phyloP scores from a whole-genome alignment of 163 green algal species.

The Volvox carteri region DNA sequence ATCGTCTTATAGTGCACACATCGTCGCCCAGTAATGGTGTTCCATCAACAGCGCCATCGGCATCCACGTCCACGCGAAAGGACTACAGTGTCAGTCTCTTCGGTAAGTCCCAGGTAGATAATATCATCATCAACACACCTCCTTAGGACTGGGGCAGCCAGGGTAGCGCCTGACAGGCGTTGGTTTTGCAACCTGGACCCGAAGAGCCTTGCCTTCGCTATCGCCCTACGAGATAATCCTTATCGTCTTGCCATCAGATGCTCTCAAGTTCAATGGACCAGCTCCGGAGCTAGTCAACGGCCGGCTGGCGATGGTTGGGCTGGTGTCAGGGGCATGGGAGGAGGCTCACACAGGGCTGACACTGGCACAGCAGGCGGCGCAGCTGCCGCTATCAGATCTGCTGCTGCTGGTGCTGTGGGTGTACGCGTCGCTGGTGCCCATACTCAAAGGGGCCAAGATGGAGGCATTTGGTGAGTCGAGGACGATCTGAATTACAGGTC shows the following conservation, averaged over 20 bases:
- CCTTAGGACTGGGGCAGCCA: too few species aligned
- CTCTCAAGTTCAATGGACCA: constrained; percentile 84
- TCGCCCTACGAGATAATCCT: too few species aligned
- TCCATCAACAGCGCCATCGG: neutral
- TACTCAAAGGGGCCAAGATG: constrained; percentile 78
- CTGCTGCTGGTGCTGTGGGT: constrained; percentile 59
- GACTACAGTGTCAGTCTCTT: constrained; percentile 51
- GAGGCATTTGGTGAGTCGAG: constrained; percentile 83
- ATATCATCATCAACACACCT: too few species aligned
- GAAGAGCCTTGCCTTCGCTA: too few species aligned
- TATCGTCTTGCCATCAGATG: constrained; percentile 72
- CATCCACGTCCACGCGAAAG: neutral
- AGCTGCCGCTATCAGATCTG: constrained; percentile 58
- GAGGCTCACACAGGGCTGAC: constrained; percentile 68
- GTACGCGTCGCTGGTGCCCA: constrained; percentile 80
- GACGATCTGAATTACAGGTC: too few species aligned
- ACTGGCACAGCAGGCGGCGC: constrained; percentile 62
- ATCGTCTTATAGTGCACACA: neutral
- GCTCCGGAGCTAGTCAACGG: constrained; percentile 86
- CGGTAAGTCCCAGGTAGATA: too few species aligned
- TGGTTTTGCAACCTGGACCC: too few species aligned
- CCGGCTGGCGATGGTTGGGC: constrained; percentile 80
- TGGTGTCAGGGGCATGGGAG: constrained; percentile 64
- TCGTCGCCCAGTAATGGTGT: constrained; percentile 4
- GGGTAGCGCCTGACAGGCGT: too few species aligned